A percentile compares a stretch with the other conserved stretches of the same genome.
Conservation (phyloP, 2,329 filamentous ascomycete genomes). For the Ascochyta pisi region DNA sequence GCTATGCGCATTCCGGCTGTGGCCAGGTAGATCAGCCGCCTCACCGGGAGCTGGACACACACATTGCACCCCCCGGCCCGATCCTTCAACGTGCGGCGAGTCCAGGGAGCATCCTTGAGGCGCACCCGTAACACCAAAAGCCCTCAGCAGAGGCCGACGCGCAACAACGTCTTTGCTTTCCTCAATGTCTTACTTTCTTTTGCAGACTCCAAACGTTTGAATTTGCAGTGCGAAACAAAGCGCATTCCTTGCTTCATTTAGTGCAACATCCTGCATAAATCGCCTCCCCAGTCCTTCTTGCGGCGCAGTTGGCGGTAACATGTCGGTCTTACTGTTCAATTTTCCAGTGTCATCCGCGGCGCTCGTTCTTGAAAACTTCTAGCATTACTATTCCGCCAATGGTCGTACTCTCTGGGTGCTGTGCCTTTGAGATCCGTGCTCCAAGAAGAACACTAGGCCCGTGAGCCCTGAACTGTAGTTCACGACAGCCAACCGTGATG, state of each 20-base stretch:
- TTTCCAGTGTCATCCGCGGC: not conserved
- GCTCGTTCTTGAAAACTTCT: not conserved
- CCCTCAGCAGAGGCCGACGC: not conserved
- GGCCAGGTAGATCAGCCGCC: conserved; percentile 19
- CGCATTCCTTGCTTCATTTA: conserved; percentile 13
- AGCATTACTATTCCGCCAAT: not conserved
- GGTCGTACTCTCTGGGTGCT: not conserved
- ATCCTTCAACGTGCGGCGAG: conserved; percentile 19
- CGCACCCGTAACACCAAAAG: conserved; percentile 6
- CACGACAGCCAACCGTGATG: conserved; percentile 7
- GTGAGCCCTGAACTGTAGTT: conserved; percentile 2
- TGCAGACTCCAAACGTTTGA: conserved; percentile 5
- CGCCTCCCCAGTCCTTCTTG: not conserved
- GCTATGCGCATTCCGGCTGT: conserved; percentile 7
- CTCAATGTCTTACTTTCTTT: conserved; percentile 14
- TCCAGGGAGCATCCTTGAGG: conserved; percentile 13
- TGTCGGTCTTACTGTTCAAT: not conserved
- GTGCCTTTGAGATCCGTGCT: not conserved
- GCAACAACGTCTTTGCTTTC: conserved; percentile 16
- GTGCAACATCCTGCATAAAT: conserved; percentile 16
- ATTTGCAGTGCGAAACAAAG: conserved; percentile 13
- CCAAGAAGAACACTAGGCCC: conserved; percentile 11
- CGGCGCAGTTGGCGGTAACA: conserved; percentile 6
- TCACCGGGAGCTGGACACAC: conserved; percentile 9
- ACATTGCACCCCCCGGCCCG: conserved; percentile 16